Conservation (phyloP, 345 rosid species). For the Citrus australasica region DNA sequence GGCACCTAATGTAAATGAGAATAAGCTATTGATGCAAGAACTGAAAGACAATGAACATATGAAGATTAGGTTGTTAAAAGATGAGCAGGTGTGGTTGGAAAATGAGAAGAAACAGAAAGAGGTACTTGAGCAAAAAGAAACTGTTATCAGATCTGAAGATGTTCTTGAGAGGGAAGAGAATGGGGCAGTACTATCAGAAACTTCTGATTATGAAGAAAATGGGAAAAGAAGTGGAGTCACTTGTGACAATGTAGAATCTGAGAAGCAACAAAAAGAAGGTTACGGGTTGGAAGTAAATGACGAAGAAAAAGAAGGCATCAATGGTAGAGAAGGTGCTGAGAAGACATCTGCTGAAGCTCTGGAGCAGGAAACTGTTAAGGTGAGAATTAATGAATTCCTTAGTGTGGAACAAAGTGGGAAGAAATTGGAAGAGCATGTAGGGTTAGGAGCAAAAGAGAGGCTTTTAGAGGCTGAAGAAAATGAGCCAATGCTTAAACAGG, state of each 20-base stretch:
- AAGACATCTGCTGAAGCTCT: constrained; percentile 11
- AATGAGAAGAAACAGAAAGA: constrained; percentile 16
- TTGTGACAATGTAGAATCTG: constrained; percentile 22
- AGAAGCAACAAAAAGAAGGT: constrained; percentile 15
- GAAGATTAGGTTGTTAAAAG: constrained; percentile 15
- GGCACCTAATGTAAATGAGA: constrained; percentile 27
- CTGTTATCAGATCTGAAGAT: constrained; percentile 15
- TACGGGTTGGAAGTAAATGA: constrained; percentile 20
- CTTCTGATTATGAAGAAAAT: constrained; percentile 16
- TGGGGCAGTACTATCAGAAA: constrained; percentile 18
- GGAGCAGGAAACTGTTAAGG: constrained; percentile 15
- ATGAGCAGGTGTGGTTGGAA: constrained; percentile 9
- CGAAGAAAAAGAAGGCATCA: constrained; percentile 13
- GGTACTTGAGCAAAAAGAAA: constrained; percentile 22
- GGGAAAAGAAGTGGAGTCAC: constrained; percentile 20
- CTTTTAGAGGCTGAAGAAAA: constrained; percentile 16
- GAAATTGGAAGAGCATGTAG: constrained; percentile 13
- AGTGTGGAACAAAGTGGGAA: constrained; percentile 14
- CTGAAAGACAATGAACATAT: constrained; percentile 12
- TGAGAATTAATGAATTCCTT: constrained; percentile 13
- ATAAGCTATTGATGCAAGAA: constrained; percentile 23
- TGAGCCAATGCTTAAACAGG: constrained; percentile 10
- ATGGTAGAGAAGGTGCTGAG: constrained; percentile 9
- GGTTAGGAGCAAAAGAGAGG: constrained; percentile 6
- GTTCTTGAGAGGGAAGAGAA: constrained; percentile 19